A percentile compares a stretch with the other conserved stretches of the same genome.
Conservation (phyloP, 2,329 filamentous ascomycete genomes). For the Leptographium radiaticola region DNA sequence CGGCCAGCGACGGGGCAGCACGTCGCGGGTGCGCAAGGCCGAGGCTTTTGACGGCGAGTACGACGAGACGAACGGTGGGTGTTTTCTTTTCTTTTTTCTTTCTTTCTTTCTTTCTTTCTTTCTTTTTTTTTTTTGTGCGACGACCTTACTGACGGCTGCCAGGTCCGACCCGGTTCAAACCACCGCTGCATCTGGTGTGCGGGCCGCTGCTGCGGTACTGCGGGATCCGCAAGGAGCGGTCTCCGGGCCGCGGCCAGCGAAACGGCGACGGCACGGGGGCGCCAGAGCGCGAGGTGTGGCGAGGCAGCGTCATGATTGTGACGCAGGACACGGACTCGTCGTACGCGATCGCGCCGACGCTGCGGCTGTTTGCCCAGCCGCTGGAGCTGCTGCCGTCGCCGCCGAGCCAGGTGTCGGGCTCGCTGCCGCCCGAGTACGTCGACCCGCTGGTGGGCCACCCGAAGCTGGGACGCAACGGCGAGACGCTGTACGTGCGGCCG, state of each 20-base stretch:
- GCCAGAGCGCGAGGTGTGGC: conserved; percentile 67
- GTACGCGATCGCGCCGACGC: conserved; percentile 63
- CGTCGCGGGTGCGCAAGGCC: conserved; percentile 37
- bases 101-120: too few species aligned
- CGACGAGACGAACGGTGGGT: conserved; percentile 44
- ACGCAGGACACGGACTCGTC: conserved; percentile 74
- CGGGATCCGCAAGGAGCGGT: conserved; percentile 57
- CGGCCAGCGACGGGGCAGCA: conserved; percentile 30
- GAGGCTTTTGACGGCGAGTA: conserved; percentile 56
- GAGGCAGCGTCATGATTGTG: conserved; percentile 91
- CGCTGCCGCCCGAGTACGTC: conserved; percentile 66
- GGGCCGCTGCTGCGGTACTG: conserved; percentile 84
- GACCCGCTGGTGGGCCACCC: conserved; percentile 81
- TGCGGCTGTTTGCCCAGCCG: conserved; percentile 78
- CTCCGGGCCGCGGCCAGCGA: conserved; percentile 23
- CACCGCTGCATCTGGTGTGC: conserved; percentile 73
- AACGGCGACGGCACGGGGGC: conserved; percentile 15
- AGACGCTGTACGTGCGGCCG: conserved; percentile 77
- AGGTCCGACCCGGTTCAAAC: conserved; percentile 64
- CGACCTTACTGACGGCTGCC: conserved; percentile 8
- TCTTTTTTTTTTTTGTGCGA: too few species aligned
- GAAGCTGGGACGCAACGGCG: conserved; percentile 72
- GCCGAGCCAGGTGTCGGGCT: conserved; percentile 50
- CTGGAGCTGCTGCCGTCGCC: conserved; percentile 72
- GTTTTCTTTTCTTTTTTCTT: too few species aligned